Percentiles rank a stretch among this genome's conserved stretches.
phyloP scores from a whole-genome alignment of 805 yeast genomes.

The Geotrichum ghanense region DNA sequence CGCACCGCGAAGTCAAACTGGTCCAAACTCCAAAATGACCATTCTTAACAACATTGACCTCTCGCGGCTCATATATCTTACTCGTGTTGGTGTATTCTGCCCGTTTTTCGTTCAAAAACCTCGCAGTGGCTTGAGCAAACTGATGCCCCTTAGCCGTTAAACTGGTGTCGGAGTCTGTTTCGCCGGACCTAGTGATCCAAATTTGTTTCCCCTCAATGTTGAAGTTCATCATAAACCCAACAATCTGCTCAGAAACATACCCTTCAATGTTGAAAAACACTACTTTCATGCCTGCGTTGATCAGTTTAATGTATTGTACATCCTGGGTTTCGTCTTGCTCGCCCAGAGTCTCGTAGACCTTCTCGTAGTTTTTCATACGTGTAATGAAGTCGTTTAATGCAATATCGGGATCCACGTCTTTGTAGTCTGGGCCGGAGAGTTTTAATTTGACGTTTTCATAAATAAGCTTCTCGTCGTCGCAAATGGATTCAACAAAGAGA shows the following conservation, averaged over 20 bases:
- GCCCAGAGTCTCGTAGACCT: constrained; percentile 18
- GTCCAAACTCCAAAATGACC: not conserved
- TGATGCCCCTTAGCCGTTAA: not conserved
- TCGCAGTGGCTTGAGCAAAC: not conserved
- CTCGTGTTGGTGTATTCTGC: not conserved
- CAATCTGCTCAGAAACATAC: not conserved
- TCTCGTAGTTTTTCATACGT: constrained; percentile 64
- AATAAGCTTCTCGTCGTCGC: constrained; percentile 67
- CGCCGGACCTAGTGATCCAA: not conserved
- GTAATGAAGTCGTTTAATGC: constrained; percentile 63
- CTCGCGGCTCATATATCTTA: not conserved
- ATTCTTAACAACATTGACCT: not conserved
- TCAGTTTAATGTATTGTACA: not conserved
- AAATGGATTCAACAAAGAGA: constrained; percentile 84
- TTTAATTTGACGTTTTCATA: constrained; percentile 80
- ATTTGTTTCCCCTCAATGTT: not conserved
- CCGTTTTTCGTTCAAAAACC: not conserved
- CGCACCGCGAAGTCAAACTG: not conserved
- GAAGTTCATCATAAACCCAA: not conserved
- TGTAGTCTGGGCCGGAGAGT: constrained; percentile 75
- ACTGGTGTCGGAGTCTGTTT: too few relatives aligned
- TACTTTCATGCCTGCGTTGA: not conserved
- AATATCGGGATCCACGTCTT: constrained; percentile 50
- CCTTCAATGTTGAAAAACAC: not conserved
- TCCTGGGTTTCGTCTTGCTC: not conserved